Base-by-base conservation (phyloP, 495 filamentous ascomycete genomes). In the Aspergillus olivimuriae region DNA sequence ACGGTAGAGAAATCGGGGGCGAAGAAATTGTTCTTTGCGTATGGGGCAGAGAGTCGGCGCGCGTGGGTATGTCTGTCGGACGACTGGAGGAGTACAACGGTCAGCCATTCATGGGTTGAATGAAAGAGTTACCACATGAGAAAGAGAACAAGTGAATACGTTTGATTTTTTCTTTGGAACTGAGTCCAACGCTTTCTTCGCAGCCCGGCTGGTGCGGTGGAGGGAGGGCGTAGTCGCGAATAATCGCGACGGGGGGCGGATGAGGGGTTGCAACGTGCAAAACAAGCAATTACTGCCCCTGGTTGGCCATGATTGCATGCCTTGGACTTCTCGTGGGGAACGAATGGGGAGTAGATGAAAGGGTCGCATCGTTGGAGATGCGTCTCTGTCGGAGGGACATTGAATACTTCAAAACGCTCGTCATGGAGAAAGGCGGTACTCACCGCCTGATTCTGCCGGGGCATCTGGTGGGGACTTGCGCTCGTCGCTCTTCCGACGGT, bases 271-370 rank as follows among this genome's bases (percentile, higher is more conserved):
- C 26, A 63, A 51, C 12, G 56, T 47, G 44, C 63, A 61, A 44
- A 61, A 52, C 20, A 73, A 56, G 55, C 63, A 65, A 19, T 45
- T 54, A 34, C 59, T 63, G 60, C 56, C 53, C 56, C 48, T 48
- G 48, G 46, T 51, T 19, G 52, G 51, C 65, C 69, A 69, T 69
- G 48, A 39, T 60, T 60, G 65, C 68, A 69, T 72, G 49, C 21
- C 41, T 44, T 24, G n/a, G 24, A 16, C 3, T 20, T 7, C 3
- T 15, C 5, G 8, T 2, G 1, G n/a, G 15, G 18, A 14, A 28
- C 24, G 11, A 28, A 11, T 6, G 24, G 11, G 5, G 11, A 34
- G 33, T 34, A 14, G 4, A 12, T 6, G 6, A 14, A 34, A n/a
- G 16, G 33, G 33, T 5, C 6, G 4, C 5, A n/a, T 6, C 14